Evolutionary conservation across 176 grass and related monocot species (phyloP).

Genomic region (Raddia guianensis): DNA sequence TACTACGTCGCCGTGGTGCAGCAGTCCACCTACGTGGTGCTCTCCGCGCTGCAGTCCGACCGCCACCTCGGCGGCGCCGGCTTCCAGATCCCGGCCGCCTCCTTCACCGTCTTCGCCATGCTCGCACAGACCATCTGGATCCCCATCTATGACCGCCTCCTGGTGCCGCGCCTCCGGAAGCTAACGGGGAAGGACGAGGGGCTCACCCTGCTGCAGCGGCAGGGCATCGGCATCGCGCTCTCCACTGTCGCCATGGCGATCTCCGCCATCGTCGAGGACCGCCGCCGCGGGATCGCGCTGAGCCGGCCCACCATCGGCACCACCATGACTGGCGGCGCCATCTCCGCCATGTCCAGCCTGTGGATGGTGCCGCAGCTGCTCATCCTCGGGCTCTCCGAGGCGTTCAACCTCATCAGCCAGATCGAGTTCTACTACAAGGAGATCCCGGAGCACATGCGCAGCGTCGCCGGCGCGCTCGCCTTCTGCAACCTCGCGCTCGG

Average conservation of each 20-base stretch:
- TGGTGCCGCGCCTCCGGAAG: constrained; percentile 60
- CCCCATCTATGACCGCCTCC: constrained; percentile 79
- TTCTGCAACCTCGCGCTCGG: constrained; percentile 86
- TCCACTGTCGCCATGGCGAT: constrained; percentile 80
- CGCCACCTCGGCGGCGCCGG: constrained; percentile 53
- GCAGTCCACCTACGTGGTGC: constrained; percentile 83
- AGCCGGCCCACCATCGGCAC: constrained; percentile 49
- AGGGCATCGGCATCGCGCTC: constrained; percentile 89
- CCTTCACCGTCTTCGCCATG: constrained; percentile 89
- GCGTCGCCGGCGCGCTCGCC: constrained; percentile 81
- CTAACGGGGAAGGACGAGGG: constrained; percentile 59
- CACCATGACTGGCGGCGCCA: constrained; percentile 50
- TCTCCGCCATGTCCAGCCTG: constrained; percentile 79
- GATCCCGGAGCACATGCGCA: constrained; percentile 97
- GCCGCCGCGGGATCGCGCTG: constrained; percentile 60
- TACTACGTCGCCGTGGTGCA: constrained; percentile 91
- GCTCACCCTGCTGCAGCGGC: constrained; percentile 73
- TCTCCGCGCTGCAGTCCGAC: constrained; percentile 86
- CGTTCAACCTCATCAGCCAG: constrained; percentile 97
- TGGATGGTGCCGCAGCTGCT: constrained; percentile 96
- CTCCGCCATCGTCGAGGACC: constrained; percentile 67
- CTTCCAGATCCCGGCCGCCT: constrained; percentile 86
- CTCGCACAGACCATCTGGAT: constrained; percentile 89
- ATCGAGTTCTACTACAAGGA: constrained; percentile 99
- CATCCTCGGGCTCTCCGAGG: constrained; percentile 86